Percentiles rank a stretch among this genome's conserved stretches.
Evolutionary conservation across 2,329 filamentous ascomycete species (phyloP).

Genomic region (Cordyceps javanica): DNA sequence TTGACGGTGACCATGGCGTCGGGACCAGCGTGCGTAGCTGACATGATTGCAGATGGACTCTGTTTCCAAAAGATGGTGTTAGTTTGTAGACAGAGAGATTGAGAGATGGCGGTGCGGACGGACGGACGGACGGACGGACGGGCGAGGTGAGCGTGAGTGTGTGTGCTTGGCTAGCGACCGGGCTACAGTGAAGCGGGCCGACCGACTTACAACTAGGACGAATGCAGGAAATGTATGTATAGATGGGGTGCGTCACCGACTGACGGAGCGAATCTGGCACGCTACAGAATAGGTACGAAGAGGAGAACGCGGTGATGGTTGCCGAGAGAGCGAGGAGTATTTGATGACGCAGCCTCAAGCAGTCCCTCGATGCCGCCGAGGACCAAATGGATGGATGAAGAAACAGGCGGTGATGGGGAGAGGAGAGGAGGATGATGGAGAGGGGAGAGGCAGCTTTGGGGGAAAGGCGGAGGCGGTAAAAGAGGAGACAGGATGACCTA

Average conservation of each 20-base stretch:
- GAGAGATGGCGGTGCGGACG: not conserved
- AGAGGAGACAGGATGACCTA: constrained; percentile 3
- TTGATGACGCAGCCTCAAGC: not conserved
- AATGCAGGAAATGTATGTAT: not conserved
- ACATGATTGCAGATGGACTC: not conserved
- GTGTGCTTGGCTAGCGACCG: not conserved
- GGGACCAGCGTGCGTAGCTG: constrained; percentile 14
- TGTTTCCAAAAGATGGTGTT: not conserved
- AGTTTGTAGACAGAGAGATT: not conserved
- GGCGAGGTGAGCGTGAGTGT: not conserved
- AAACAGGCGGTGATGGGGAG: constrained; percentile 8
- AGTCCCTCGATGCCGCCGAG: not conserved
- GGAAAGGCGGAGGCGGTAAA: constrained; percentile 10
- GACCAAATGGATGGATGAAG: not conserved
- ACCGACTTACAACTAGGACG: constrained; percentile 8
- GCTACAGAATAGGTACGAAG: not conserved
- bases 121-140: not conserved
- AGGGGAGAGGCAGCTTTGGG: constrained; percentile 4
- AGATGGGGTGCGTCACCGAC: constrained; percentile 5
- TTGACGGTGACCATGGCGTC: constrained; percentile 68
- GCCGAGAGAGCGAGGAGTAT: not conserved
- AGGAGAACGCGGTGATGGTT: not conserved
- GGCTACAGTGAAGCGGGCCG: constrained; percentile 7
- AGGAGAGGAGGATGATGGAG: constrained; percentile 3
- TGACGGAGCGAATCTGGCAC: not conserved